Evolutionary conservation across 2,329 filamentous ascomycete genomes (phyloP).

Genomic region (Venturia asperata): DNA sequence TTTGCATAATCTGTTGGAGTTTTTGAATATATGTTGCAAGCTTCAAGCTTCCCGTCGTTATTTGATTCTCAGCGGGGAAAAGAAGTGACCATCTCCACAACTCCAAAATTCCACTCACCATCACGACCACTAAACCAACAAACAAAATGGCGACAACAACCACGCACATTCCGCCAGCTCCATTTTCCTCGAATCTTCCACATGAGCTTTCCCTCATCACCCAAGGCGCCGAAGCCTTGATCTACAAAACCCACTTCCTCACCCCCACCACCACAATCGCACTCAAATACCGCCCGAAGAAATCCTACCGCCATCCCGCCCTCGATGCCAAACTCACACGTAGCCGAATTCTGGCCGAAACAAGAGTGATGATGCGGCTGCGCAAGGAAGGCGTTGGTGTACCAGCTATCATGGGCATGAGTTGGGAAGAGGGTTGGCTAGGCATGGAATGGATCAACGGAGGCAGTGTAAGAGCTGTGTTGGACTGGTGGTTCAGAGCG

Average conservation of each 20-base stretch:
- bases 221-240: conserved; percentile 91
- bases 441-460: conserved; percentile 47
- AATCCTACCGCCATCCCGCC: conserved; percentile 83
- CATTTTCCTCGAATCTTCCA: conserved; percentile 48
- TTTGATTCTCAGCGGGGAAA: too few species aligned
- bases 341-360: conserved; percentile 81
- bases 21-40: too few species aligned
- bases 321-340: conserved; percentile 84
- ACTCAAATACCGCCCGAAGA: conserved; percentile 84
- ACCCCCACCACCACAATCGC: conserved; percentile 60
- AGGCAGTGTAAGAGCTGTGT: conserved; percentile 57
- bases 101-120: background rate
- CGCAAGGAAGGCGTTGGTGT: conserved; percentile 72
- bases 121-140: background rate
- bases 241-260: conserved; percentile 83
- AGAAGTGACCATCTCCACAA: background rate
- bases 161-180: conserved; percentile 18
- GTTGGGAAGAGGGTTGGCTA: conserved; percentile 58
- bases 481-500: conserved; percentile 57
- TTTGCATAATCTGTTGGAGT: too few species aligned
- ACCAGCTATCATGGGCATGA: conserved; percentile 67
- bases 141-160: conserved; percentile 11
- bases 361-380: conserved; percentile 74
- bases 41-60: too few species aligned
- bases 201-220: conserved; percentile 63